A percentile compares a stretch with the other conserved stretches of the same genome.
These are phyloP conservation scores for Trypanosoma grayi DNA, from an alignment of 208 protist species.

Conservation along the genomic window DNA sequence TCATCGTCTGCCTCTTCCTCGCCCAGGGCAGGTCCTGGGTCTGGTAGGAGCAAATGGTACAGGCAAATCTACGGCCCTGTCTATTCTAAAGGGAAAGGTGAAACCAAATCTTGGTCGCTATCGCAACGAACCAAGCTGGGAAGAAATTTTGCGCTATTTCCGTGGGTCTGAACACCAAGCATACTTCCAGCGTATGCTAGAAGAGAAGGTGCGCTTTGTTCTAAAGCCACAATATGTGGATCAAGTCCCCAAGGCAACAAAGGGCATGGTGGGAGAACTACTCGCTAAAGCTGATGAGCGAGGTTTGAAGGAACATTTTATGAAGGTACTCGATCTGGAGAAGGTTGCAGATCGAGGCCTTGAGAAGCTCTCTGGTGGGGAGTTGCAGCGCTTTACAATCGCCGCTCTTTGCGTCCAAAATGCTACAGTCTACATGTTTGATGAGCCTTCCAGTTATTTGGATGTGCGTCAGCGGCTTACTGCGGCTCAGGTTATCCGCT, in stretches of 20 bases:
- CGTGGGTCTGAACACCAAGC: constrained; percentile 99
- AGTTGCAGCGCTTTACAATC: constrained; percentile 99
- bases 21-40: constrained; percentile 99
- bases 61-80: constrained; percentile 99
- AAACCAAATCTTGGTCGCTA: constrained; percentile 99
- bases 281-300: constrained; percentile 91
- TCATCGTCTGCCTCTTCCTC: constrained; percentile 98
- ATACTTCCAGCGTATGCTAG: constrained; percentile 98
- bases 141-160: constrained; percentile 99
- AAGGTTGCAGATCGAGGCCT: constrained; percentile 94
- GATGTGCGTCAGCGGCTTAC: constrained; percentile 99
- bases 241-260: constrained; percentile 97
- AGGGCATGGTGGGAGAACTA: constrained; percentile 93
- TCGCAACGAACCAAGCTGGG: constrained; percentile 96
- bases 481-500: constrained; percentile 96
- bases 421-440: constrained; percentile 99
- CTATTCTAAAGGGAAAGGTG: constrained; percentile 98
- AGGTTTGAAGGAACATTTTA: constrained; percentile 74
- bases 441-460: constrained; percentile 99
- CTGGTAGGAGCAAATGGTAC: constrained; percentile 99
- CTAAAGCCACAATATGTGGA: constrained; percentile 99
- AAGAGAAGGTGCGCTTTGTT: constrained; percentile 97
- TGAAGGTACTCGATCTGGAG: constrained; percentile 92
- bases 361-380: constrained; percentile 98
- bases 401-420: constrained; percentile 88